Conservation (phyloP, 257 asterid species). For the Voacanga thouarsii region DNA sequence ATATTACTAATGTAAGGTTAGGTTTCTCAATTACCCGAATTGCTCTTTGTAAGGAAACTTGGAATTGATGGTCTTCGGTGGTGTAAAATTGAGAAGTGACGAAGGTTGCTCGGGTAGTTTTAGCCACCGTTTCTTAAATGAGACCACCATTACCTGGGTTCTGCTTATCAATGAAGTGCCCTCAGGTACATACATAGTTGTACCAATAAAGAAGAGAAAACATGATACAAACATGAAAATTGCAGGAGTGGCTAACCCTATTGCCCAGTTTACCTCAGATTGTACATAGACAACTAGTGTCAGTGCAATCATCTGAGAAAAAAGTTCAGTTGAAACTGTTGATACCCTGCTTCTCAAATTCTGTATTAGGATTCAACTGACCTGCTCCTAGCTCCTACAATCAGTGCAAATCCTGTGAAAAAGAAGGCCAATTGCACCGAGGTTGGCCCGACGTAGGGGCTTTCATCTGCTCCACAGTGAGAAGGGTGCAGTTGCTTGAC, state of each 20-base stretch:
- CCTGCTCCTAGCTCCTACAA: slow-evolving; percentile 79
- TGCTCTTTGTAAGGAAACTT: neutral
- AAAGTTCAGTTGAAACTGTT: slow-evolving; percentile 74
- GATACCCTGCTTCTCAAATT: slow-evolving; percentile 59
- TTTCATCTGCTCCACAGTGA: slow-evolving; percentile 25
- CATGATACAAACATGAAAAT: slow-evolving; percentile 59
- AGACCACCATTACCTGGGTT: slow-evolving; percentile 47
- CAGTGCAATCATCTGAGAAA: slow-evolving; percentile 56
- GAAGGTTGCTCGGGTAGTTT: slow-evolving; percentile 26
- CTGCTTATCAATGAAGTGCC: slow-evolving; percentile 65
- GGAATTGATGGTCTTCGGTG: neutral
- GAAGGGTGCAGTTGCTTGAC: slow-evolving; percentile 62
- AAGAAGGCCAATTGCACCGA: slow-evolving; percentile 57
- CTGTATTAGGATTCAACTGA: slow-evolving; percentile 70
- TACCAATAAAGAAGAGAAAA: slow-evolving; percentile 45
- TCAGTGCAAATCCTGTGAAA: slow-evolving; percentile 50
- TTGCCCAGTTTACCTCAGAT: slow-evolving; percentile 66
- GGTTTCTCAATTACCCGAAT: neutral
- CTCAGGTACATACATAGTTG: slow-evolving; percentile 64
- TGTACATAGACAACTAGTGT: slow-evolving; percentile 69
- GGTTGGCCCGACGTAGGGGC: slow-evolving; percentile 40
- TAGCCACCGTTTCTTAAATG: slow-evolving; percentile 53
- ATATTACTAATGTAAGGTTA: too few species aligned
- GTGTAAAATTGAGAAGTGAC: neutral
- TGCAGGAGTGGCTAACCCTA: slow-evolving; percentile 59